Conservation (phyloP, 2,329 filamentous ascomycete species). For the Lasiodiplodia sp. region DNA sequence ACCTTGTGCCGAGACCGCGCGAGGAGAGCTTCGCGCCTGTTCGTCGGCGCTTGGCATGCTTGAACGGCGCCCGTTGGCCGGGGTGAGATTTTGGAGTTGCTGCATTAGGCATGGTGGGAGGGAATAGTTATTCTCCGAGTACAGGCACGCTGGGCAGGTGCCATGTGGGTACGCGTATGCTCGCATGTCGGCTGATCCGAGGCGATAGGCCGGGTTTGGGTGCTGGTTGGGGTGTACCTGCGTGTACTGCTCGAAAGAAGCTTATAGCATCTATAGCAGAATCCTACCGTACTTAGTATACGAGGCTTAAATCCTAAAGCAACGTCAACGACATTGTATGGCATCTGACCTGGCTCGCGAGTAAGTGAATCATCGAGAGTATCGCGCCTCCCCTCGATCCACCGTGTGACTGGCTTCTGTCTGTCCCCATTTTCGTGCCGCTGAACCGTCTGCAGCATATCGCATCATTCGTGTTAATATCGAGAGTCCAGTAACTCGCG, state of each 20-base stretch:
- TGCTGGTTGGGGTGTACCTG: neutral
- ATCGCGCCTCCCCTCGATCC: no score
- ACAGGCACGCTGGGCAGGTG: neutral
- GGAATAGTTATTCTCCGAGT: neutral
- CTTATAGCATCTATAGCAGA: conserved; percentile 11
- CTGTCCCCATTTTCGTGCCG: neutral
- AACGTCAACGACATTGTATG: neutral
- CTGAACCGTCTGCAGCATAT: neutral
- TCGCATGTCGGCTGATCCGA: conserved; percentile 12
- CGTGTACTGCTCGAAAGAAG: neutral
- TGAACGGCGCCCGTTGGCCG: neutral
- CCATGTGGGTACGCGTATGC: neutral
- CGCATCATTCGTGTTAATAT: neutral
- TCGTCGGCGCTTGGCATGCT: conserved; percentile 4
- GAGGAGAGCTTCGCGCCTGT: conserved; percentile 6
- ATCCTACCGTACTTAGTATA: neutral
- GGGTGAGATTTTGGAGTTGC: neutral
- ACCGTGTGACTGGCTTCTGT: neutral
- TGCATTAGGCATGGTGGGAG: neutral
- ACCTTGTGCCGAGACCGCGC: conserved; percentile 2
- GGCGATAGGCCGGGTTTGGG: neutral
- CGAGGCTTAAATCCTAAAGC: neutral
- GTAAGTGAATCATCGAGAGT: neutral
- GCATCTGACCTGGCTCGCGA: neutral
- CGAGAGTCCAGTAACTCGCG: neutral